These are phyloP conservation scores for Aspergillus nanangensis DNA, from an alignment of 495 filamentous ascomycete species.

Conservation along the genomic window DNA sequence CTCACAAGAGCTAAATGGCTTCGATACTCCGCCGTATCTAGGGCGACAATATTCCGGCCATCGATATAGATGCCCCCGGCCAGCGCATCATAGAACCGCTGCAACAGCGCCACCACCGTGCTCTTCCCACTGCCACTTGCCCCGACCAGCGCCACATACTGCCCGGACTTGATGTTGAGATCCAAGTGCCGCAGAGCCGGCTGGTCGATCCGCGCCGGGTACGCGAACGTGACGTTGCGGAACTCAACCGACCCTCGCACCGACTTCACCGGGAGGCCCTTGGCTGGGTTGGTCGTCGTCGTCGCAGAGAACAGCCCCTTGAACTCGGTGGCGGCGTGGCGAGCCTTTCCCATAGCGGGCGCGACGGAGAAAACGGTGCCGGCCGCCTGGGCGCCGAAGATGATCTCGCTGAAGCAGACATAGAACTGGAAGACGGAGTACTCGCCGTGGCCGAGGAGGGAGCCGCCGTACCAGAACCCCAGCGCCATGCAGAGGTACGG, in stretches of 20 bases:
- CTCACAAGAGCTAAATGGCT: constrained; percentile 71
- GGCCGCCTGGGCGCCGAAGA: constrained; percentile 80
- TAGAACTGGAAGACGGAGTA: constrained; percentile 78
- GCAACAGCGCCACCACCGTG: constrained; percentile 71
- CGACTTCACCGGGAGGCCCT: constrained; percentile 49
- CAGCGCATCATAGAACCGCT: constrained; percentile 79
- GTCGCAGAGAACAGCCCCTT: constrained; percentile 69
- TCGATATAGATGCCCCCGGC: constrained; percentile 68
- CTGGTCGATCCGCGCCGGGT: constrained; percentile 71
- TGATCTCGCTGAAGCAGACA: constrained; percentile 72
- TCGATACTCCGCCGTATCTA: constrained; percentile 75
- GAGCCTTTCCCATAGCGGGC: constrained; percentile 82
- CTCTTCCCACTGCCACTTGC: constrained; percentile 79
- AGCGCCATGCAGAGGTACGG: constrained; percentile 78
- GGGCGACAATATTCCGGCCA: constrained; percentile 62
- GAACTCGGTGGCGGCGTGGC: constrained; percentile 68
- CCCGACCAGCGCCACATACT: constrained; percentile 77
- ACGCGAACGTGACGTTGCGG: constrained; percentile 74
- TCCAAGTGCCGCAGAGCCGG: constrained; percentile 70
- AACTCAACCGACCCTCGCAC: constrained; percentile 70
- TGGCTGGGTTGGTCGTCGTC: constrained; percentile 64
- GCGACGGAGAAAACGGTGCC: constrained; percentile 82
- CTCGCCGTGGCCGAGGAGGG: constrained; percentile 62
- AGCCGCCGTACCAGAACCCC: constrained; percentile 90
- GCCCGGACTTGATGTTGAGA: constrained; percentile 65